phyloP scores from a whole-genome alignment of 306 rosid genomes.

The Mucuna pruriens region DNA sequence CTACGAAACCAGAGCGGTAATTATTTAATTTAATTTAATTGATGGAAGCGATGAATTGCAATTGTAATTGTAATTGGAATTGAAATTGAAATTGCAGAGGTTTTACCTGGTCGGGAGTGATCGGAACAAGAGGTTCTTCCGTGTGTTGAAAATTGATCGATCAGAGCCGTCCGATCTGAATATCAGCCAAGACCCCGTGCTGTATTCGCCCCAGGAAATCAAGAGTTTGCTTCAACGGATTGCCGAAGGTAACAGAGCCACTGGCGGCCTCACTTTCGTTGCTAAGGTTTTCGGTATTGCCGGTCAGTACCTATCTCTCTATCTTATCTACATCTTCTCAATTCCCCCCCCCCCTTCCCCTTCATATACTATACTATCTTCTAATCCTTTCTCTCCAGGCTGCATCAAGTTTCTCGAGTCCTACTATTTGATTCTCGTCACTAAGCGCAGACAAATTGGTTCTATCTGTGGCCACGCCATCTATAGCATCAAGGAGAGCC shows the following conservation, averaged over 20 bases:
- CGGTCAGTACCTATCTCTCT: slow-evolving; percentile 50
- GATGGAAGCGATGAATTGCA: too few relatives aligned
- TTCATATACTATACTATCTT: background rate
- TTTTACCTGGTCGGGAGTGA: slow-evolving; percentile 88
- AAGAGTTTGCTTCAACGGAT: slow-evolving; percentile 85
- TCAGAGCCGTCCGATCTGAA: slow-evolving; percentile 86
- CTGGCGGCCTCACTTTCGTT: slow-evolving; percentile 78
- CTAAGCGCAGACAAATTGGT: slow-evolving; percentile 92
- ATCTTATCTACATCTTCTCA: too few relatives aligned
- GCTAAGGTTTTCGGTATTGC: slow-evolving; percentile 86
- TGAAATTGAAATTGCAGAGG: slow-evolving; percentile 49
- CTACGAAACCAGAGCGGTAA: slow-evolving; percentile 87
- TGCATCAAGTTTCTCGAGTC: slow-evolving; percentile 93
- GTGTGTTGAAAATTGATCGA: slow-evolving; percentile 94
- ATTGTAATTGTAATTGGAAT: too few relatives aligned
- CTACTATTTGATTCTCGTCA: slow-evolving; percentile 85
- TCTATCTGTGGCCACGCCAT: slow-evolving; percentile 89
- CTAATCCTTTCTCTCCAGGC: slow-evolving; percentile 48
- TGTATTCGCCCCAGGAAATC: slow-evolving; percentile 84
- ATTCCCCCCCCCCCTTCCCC: too few relatives aligned
- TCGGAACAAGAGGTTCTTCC: slow-evolving; percentile 72
- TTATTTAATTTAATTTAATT: too few relatives aligned
- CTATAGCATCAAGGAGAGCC: slow-evolving; percentile 83
- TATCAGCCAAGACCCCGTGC: slow-evolving; percentile 83
- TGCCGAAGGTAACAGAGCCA: slow-evolving; percentile 81